Evolutionary conservation across 306 rosid genomes (phyloP), one percentile per base, ranked within the genome.

Genomic region (Gastrolobium villosum): DNA sequence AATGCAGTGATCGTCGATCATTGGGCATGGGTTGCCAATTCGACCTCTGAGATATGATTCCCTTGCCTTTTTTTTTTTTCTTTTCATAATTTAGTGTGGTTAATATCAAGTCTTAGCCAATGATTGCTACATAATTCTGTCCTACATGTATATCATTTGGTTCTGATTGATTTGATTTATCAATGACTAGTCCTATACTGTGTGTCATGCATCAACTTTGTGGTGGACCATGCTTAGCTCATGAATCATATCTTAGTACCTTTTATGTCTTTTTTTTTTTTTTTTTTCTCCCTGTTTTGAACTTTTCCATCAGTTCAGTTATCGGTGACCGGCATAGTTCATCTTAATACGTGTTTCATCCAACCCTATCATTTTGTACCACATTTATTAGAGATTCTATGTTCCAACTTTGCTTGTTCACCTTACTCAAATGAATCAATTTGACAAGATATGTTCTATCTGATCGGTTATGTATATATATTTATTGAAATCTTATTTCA

Each of bases 211-310:
- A 78, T 70, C 78, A 49, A 30, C 86, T 79, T 82, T 79, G 75
- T 71, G 80, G 89, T 64, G 82, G 84, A 78, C 83, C 86, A 49
- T 55, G 74, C 86, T 86, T 76, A 82, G 46, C 74, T 82, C 80
- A 75, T 65, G 28, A 79, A 82, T 77, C 84, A 82, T 79, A 82
- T 82, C 86, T 79, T 66, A 36, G 26, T 72, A 20, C 79, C 34
- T 70, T 45, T 31, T n/a, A 54, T 39, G 48, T 46, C 57, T 71
- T 66, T 30, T 9, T 30, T 75, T 11, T 37, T 53, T 50, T 79
- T 76, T 65, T 39, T 69, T 15, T 60, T 72, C 73, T 49, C 57
- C 67, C 61, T 65, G 39, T 59, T 77, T 56, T 13, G 56, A 68
- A 68, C 64, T 65, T 55, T 73, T 63, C 43, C 20, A 50, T 73